Base-by-base conservation (phyloP, 345 rosid genomes). In the Raphanus raphanistrum region DNA sequence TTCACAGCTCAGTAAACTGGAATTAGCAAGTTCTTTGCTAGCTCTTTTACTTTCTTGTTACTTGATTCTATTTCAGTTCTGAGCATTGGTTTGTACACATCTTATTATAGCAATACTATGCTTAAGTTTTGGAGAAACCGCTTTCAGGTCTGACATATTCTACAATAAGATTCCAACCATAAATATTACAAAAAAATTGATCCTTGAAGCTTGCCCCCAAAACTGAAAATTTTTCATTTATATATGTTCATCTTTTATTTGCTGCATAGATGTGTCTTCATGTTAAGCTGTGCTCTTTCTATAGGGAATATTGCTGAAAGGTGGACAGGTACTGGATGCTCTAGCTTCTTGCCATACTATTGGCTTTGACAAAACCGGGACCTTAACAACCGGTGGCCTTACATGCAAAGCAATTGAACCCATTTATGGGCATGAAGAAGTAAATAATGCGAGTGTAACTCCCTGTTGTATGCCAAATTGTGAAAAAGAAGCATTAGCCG, bases 311-410 rank as follows among this genome's bases (percentile, higher is more conserved):
- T 86, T 89, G 88, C 86, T 94, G 60, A 94, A 89, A 86, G 97
- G 98, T 82, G 97, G 85, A 41, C 93, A 92, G 43, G 94, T 94
- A 50, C 83, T 94, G 32, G 97, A 90, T 83, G 96, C 96, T 76
- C 82, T 92, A 70, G 88, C 96, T 41, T 86, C 92, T 74, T 91
- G 98, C 84, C 92, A 84, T 70, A 87, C 92, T 36, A 82, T 91
- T 86, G 98, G 93, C 48, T 94, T 94, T 83, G 98, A 94, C 82
- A 94, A 94, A 89, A 94, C 98, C 63, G 98, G 97, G 76, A 94
- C 98, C 59, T 82, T 91, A 80, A 91, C 97, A n/a, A 91, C 92
- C n/a, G 97, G 98, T 8, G 97, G 97, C 43, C 97, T 94, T 71
- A 83, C 72, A 84, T 90, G 90, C 81, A 94, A 86, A 86, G 96